Evolutionary conservation across 1,139 yeast genomes (phyloP).

Genomic region (Kodamaea derodonti): DNA sequence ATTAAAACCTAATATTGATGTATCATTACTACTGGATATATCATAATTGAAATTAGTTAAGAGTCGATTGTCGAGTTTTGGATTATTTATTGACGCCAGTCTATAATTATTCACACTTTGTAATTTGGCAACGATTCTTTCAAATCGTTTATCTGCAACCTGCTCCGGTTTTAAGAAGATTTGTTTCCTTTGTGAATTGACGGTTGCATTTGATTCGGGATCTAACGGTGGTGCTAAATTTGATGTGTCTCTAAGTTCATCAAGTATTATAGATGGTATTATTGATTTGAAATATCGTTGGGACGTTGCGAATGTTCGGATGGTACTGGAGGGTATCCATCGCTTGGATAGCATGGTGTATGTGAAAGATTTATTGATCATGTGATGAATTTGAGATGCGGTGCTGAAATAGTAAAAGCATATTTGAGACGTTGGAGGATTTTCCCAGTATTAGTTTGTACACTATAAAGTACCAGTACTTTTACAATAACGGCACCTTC

Average conservation of each 20-base stretch:
- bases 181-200: conserved; percentile 10
- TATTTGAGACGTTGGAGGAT: no score
- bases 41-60: conserved; percentile 1
- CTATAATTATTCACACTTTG: conserved; percentile 6
- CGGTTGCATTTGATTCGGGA: conserved; percentile 3
- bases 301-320: no score
- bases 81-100: conserved; percentile 4
- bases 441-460: no score
- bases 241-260: conserved; percentile 12
- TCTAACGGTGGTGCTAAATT: conserved; percentile 8
- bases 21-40: background rate
- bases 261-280: conserved; percentile 14
- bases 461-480: no score
- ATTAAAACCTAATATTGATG: background rate
- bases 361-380: no score
- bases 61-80: conserved; percentile 3
- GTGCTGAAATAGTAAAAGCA: no score
- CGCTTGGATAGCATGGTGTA: no score
- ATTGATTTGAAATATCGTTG: conserved; percentile 7
- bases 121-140: conserved; percentile 10
- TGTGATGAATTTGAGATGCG: no score
- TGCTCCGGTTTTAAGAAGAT: conserved; percentile 15
- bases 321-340: no score
- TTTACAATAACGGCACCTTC: no score
- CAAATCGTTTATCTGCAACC: conserved; percentile 12